Percentiles rank a stretch among this genome's conserved stretches.
phyloP scores from a whole-genome alignment of 106 monocot genomes.

The Dendrobium chrysotoxum region DNA sequence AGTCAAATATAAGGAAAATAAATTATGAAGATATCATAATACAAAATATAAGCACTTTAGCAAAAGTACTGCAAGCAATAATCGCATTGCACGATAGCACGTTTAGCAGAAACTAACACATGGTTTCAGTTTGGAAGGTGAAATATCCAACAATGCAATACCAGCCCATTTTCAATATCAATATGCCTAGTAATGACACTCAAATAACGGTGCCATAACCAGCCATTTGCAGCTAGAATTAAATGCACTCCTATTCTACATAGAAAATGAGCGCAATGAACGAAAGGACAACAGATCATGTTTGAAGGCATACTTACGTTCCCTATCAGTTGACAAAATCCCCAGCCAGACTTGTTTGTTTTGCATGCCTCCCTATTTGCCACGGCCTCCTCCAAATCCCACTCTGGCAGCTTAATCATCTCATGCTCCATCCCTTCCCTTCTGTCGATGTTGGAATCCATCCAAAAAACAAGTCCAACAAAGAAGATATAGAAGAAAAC shows the following conservation, averaged over 20 bases:
- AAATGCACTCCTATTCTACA: neutral
- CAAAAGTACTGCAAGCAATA: neutral
- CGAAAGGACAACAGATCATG: neutral
- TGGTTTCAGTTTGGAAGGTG: neutral
- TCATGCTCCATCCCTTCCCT: constrained; percentile 13
- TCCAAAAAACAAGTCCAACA: constrained; percentile 83
- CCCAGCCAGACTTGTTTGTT: neutral
- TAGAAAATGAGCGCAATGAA: neutral
- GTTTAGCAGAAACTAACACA: neutral
- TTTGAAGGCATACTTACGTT: constrained; percentile 13
- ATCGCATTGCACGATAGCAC: neutral
- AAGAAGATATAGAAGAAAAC: constrained; percentile 79
- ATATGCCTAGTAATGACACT: neutral
- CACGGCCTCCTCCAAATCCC: constrained; percentile 8
- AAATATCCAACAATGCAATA: neutral
- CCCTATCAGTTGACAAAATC: constrained; percentile 9
- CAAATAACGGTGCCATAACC: neutral
- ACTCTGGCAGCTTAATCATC: constrained; percentile 16
- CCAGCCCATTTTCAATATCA: neutral
- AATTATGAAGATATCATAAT: neutral
- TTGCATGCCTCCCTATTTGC: neutral
- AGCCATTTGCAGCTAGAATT: neutral
- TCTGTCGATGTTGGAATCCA: constrained; percentile 42
- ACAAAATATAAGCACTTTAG: no score
- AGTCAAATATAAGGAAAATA: neutral